Base-by-base conservation (phyloP, 495 filamentous ascomycete species). In the Lophiostoma macrostomum region DNA sequence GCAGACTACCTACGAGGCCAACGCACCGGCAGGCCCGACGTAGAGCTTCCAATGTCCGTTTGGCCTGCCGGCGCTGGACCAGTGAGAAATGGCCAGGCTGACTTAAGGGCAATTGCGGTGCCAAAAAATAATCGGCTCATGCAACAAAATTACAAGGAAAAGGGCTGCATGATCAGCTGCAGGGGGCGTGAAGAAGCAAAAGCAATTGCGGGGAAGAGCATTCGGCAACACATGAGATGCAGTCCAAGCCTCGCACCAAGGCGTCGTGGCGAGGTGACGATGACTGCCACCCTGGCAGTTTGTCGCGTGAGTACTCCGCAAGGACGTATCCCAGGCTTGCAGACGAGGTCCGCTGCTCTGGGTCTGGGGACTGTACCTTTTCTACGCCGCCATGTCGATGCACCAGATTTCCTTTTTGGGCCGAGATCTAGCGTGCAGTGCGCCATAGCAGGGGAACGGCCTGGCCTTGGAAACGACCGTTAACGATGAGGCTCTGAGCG, bases 161-260 rank as follows among this genome's bases (percentile, higher is more conserved):
- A 60, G 44, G 45, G 60, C 55, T 60, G 60, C 60, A 64, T 60
- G 60, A 64, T 64, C 60, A 64, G 60, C 60, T 53, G 60, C 60
- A 64, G 56, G 60, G 60, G 55, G 23, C 38, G 47, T 51, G 56
- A 43, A 48, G 46, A 48, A 60, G 51, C 43, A 62, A 47, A 63
- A 64, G 52, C 50, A 56, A 60, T 56, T 64, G 60, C 60, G 60
- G 60, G 60, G 60, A 60, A 64, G 14, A 24, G 29, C 31, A 55
- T 41, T 18, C 27, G 37, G 16, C 39, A 29, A 42, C n/a, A n/a
- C n/a, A n/a, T n/a, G n/a, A n/a, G n/a, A n/a, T n/a, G n/a, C n/a
- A n/a, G n/a, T n/a, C n/a, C n/a, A n/a, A n/a, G n/a, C n/a, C n/a
- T n/a, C n/a, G n/a, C n/a, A n/a, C 54, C 37, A 45, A 29, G 48